Base-by-base conservation (phyloP, 805 yeast species). In the Candida nonsorbophila region DNA sequence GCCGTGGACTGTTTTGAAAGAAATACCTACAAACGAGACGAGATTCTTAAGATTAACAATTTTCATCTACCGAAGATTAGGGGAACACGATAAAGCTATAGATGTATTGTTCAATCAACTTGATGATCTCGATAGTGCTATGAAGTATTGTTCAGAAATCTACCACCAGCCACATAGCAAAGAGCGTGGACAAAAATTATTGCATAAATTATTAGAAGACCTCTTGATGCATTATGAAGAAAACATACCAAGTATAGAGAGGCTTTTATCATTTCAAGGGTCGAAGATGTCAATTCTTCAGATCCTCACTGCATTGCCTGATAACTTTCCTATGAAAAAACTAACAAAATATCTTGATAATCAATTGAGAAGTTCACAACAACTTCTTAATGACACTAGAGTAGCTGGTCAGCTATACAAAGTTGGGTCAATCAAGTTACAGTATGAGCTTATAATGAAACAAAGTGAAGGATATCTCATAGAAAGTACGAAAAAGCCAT, bases 11-110 rank as follows among this genome's bases (percentile, higher is more conserved):
- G 49, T 57, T 1, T 39, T 57, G 16, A 53, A 51, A 30, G 37
- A 53, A 27, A 53, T 61, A 7, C 63, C 67, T 1, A 44, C 54
- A 3, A 46, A 52, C 16, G 51, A 55, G 18, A 56, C 53, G 21
- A 44, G 42, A 17, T 58, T 49, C 34, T 42, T 69, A 6, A 57
- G 71, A 14, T 62, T 79, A 22, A 67, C 73, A 22, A 74, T 84
- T 0, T 64, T 72, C 25, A 71, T 87, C 2, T 63, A 81, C 30
- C 68, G 69, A 25, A 69, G 74, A 34, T 45, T 82, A 24, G 77
- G 74, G 1, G 74, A 74, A 29, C 84, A 84, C 45, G 65, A 67
- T 7, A 69, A 74, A 28, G 79, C 85, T 0, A 55, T 90, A 11
- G 72, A 74, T 31, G 70, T 85, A 2, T 62, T 77, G 15, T 75